A percentile compares a stretch with the other conserved stretches of the same genome.
These are phyloP conservation scores for Phytophthora crassamura DNA, from an alignment of 352 stramenopile genomes.

Conservation along the genomic window DNA sequence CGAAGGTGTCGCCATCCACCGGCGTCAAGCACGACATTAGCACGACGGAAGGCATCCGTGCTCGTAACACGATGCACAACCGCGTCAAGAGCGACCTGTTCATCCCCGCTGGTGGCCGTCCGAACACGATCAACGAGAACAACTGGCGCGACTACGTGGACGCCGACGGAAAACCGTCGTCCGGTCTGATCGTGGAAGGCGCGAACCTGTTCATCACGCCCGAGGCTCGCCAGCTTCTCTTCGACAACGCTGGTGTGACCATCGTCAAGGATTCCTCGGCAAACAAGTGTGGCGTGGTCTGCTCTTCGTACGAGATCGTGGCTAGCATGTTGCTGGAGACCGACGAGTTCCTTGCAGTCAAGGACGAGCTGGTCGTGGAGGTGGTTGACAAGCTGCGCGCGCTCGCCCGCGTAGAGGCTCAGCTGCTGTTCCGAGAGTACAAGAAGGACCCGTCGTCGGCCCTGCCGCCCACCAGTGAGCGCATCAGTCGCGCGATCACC, in stretches of 20 bases:
- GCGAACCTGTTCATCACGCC: conserved; percentile 89
- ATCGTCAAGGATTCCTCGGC: conserved; percentile 98
- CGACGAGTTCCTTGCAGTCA: conserved; percentile 97
- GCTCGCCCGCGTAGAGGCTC: conserved; percentile 94
- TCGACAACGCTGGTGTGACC: conserved; percentile 95
- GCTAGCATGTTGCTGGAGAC: conserved; percentile 96
- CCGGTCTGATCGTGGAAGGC: conserved; percentile 84
- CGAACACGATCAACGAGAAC: conserved; percentile 89
- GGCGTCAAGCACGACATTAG: conserved; percentile 87
- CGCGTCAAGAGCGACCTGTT: conserved; percentile 90
- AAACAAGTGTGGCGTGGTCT: conserved; percentile 90
- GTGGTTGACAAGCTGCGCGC: conserved; percentile 95
- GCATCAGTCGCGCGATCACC: conserved; percentile 97
- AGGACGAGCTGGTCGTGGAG: conserved; percentile 93
- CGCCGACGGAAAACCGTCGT: conserved; percentile 76
- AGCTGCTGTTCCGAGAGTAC: conserved; percentile 98
- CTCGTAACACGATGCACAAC: conserved; percentile 99
- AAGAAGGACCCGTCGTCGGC: conserved; percentile 85
- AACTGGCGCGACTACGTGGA: conserved; percentile 82
- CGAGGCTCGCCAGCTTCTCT: conserved; percentile 90
- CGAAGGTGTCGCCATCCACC: conserved; percentile 48
- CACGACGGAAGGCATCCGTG: conserved; percentile 82
- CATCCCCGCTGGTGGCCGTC: conserved; percentile 80
- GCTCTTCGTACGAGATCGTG: conserved; percentile 88
- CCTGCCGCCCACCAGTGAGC: conserved; percentile 93